Evolutionary conservation across 192 early-diverging fungal species (phyloP).

Genomic region (Phycomyces blakesleeanus): DNA sequence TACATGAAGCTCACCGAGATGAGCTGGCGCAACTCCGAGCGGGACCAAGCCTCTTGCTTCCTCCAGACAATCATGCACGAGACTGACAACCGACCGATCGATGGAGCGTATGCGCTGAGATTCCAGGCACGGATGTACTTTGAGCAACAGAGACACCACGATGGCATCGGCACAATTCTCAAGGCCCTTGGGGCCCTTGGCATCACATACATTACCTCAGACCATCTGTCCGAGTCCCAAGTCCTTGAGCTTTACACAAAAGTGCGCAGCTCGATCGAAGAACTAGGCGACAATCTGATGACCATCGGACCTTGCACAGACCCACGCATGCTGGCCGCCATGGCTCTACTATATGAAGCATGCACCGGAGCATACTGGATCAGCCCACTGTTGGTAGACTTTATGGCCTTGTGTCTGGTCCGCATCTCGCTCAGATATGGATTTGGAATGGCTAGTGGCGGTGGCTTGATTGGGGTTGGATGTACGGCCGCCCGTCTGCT

Average conservation of each 20-base stretch:
- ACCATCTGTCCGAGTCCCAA: background rate
- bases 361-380: constrained; percentile 26
- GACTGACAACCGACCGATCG: constrained; percentile 6
- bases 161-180: constrained; percentile 15
- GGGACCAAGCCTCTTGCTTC: background rate
- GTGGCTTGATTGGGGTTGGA: constrained; percentile 18
- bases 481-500: constrained; percentile 11
- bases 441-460: constrained; percentile 14
- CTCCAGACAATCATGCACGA: constrained; percentile 11
- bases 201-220: background rate
- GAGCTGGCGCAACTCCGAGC: constrained; percentile 2
- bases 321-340: constrained; percentile 9
- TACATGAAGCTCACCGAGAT: constrained; percentile 14
- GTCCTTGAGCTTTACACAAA: background rate
- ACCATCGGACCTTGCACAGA: constrained; percentile 12
- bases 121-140: constrained; percentile 18
- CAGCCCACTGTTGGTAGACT: constrained; percentile 15
- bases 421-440: constrained; percentile 15
- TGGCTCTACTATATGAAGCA: constrained; percentile 25
- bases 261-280: background rate
- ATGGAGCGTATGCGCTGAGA: constrained; percentile 22
- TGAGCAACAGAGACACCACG: constrained; percentile 14
- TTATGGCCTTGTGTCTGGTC: constrained; percentile 14
- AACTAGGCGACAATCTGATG: background rate
- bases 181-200: constrained; percentile 8